Percentiles rank a stretch among this genome's conserved stretches.
Evolutionary conservation across 1,139 yeast genomes (phyloP).

Genomic region (Lodderomyces orthopsilosis): DNA sequence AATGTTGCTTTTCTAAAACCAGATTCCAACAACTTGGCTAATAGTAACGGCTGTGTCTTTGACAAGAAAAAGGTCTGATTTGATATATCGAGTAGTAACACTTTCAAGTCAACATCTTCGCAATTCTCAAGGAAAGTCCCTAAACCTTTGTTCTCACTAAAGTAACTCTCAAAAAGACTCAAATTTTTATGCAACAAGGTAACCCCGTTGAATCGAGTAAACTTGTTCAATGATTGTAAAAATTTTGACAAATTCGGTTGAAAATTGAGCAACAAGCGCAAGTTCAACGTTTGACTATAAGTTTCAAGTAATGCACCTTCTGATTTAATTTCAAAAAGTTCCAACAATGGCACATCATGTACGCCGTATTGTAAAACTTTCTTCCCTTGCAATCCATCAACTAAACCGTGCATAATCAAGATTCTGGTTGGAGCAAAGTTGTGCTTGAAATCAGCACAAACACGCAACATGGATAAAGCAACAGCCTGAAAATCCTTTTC

Average conservation of each 20-base stretch:
- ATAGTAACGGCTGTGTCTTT: slow-evolving; percentile 10
- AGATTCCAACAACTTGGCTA: slow-evolving; percentile 24
- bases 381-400: slow-evolving; percentile 44
- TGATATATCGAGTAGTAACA: slow-evolving; percentile 9
- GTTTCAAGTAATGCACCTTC: slow-evolving; percentile 61
- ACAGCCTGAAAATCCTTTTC: slow-evolving; percentile 23
- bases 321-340: slow-evolving; percentile 50
- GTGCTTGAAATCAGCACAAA: slow-evolving; percentile 46
- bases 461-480: slow-evolving; percentile 35
- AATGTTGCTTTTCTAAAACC: slow-evolving; percentile 8
- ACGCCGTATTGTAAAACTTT: slow-evolving; percentile 27
- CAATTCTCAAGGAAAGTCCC: neutral
- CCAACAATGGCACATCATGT: slow-evolving; percentile 30
- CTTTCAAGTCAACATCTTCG: slow-evolving; percentile 10
- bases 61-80: neutral
- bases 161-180: slow-evolving; percentile 15
- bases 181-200: slow-evolving; percentile 34
- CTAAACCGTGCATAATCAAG: slow-evolving; percentile 57
- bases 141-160: neutral
- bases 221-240: slow-evolving; percentile 33
- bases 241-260: slow-evolving; percentile 17
- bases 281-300: slow-evolving; percentile 49
- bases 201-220: slow-evolving; percentile 42
- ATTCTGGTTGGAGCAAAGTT: slow-evolving; percentile 74
- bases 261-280: slow-evolving; percentile 42